Base-by-base conservation (phyloP, 169 alveolate species). In the Theileria annulata region DNA sequence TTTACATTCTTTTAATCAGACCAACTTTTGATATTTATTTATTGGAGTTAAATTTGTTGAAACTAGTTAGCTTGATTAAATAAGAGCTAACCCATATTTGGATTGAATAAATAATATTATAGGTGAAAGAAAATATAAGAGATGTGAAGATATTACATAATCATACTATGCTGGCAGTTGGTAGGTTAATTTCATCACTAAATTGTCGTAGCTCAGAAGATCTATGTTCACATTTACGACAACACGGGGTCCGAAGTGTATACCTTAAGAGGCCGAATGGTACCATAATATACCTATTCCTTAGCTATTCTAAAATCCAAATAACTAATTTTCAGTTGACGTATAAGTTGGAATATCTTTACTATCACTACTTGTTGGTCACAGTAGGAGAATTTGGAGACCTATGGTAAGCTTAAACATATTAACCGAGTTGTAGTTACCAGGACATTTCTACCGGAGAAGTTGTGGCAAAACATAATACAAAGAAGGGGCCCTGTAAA, bases 381-480 rank as follows among this genome's bases (percentile, higher is more conserved):
- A 86, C 98, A 28, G 93, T 96, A 27, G 96, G 97, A 27, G 96
- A 96, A 75, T 89, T 92, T 69, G 99, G 99, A 23, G 96, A 90
- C 72, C 84, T 97, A 35, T 95, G 92, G 51, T 97, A 42, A 17
- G 81, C 5, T 25, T 0, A 15, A 8, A 27, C 15, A 19, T 6
- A 49, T 33, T 28, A 59, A 63, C n/a, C 2, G 30, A 2, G 23
- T 2, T 66, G 12, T 31, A 63, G 80, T 49, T 82, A 96, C 92
- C 96, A 94, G 42, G 99, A 97, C 78, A 83, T 96, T 19, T 92
- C 99, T 0, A 89, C 95, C 33, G 99, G 99, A 2, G 91, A 94
- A 62, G 88, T 95, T 3, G 93, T 95, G n/a, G 92, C 98, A 10
- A 93, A 96, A 58, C 92, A 92, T 63, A 95, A 93, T 69, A 95